phyloP scores from a whole-genome alignment of 768 basidiomycete species.

The Pleurotus ostreatus region DNA sequence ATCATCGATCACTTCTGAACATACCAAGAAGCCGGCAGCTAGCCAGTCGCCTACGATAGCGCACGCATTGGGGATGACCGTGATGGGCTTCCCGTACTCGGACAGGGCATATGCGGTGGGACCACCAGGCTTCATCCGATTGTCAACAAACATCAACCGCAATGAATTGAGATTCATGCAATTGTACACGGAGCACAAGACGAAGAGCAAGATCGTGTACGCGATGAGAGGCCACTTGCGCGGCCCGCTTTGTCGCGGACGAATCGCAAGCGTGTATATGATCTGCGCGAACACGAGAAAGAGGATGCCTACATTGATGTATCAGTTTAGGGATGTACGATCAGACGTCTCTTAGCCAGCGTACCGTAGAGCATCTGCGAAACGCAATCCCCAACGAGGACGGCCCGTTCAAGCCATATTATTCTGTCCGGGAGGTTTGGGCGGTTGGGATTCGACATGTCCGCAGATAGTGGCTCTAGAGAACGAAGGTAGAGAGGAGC shows the following conservation, averaged over 20 bases:
- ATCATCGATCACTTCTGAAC: neutral
- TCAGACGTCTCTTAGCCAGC: neutral
- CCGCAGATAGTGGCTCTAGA: neutral
- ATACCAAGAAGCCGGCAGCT: slow-evolving; percentile 11
- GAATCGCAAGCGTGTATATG: slow-evolving; percentile 9
- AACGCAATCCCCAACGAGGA: slow-evolving; percentile 8
- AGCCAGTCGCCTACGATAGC: slow-evolving; percentile 12
- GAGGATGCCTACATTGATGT: slow-evolving; percentile 6
- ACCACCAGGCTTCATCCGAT: slow-evolving; percentile 22
- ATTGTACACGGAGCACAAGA: slow-evolving; percentile 22
- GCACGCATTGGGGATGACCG: slow-evolving; percentile 7
- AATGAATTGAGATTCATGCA: slow-evolving; percentile 23
- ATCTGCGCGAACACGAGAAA: slow-evolving; percentile 8
- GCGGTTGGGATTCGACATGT: slow-evolving; percentile 11
- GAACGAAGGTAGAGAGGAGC: neutral
- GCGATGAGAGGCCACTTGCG: slow-evolving; percentile 20
- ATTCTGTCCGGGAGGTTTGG: slow-evolving; percentile 10
- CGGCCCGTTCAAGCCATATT: slow-evolving; percentile 8
- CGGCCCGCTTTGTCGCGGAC: slow-evolving; percentile 3
- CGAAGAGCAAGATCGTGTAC: slow-evolving; percentile 23
- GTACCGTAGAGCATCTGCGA: slow-evolving; percentile 12
- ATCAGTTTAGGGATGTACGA: neutral
- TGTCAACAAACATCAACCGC: slow-evolving; percentile 23
- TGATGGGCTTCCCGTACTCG: slow-evolving; percentile 9
- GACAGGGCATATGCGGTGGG: slow-evolving; percentile 19